Evolutionary conservation across 257 asterid genomes (phyloP), one percentile per base, ranked within the genome.

Genomic region (Leonotis leonurus): DNA sequence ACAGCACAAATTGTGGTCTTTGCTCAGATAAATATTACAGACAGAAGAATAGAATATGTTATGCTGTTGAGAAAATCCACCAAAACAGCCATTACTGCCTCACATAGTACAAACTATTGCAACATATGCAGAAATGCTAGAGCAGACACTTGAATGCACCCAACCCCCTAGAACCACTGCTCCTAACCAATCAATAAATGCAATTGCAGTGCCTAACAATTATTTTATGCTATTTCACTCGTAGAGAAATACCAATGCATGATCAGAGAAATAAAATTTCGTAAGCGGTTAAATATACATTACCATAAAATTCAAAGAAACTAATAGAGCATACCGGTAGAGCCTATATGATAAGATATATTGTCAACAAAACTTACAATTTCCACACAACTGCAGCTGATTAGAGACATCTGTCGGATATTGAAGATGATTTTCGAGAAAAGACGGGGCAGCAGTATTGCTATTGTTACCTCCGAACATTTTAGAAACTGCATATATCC

Each of bases 381-480:
- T 80, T 80, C 84, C 87, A 72, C 79, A 75, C 55, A 80, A 73
- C 69, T 80, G 95, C 29, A 62, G 83, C 77, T 83, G 96, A 71
- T 85, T 85, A 40, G 95, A 64, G 55, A 72, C 76, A 40, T 59
- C 78, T 40, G 79, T 56, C 20, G 86, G 81, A 73, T 69, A 81
- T 73, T 64, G 89, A 74, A 80, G 79, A 55, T 59, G 74, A 44
- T 50, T 77, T 25, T 75, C 79, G 21, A 79, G 72, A 40, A 87
- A 80, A 71, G 76, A 75, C 13, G 85, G 85, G 61, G 72, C 49
- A 8, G 80, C 76, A 18, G 76, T 9, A 53, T 76, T 79, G 54
- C 70, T 79, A 67, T 76, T 81, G 66, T 81, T 81, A 53, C 84
- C 90, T 71, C 87, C 76, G 71, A 83, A 71, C 96, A 87, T 90